These are phyloP conservation scores for Trichoderma koningii DNA, from an alignment of 2,329 filamentous ascomycete genomes.

Conservation along the genomic window DNA sequence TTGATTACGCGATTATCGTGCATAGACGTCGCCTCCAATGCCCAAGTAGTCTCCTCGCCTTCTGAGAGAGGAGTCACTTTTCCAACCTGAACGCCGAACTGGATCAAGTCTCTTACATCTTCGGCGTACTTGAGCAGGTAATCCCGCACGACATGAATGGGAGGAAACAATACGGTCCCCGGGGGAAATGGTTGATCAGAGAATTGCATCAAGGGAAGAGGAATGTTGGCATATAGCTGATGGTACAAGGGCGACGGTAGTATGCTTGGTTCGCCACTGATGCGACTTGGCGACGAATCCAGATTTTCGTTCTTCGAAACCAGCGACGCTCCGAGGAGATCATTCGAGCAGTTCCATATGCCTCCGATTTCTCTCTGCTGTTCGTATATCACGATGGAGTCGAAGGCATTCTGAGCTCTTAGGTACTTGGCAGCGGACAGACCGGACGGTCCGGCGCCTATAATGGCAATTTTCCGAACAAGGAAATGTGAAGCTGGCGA, in stretches of 20 bases:
- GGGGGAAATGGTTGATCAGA: conserved; percentile 67
- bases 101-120: conserved; percentile 66
- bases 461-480: conserved; percentile 68
- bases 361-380: conserved; percentile 77
- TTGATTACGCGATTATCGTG: conserved; percentile 43
- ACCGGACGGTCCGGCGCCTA: conserved; percentile 81
- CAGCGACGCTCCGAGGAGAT: conserved; percentile 51
- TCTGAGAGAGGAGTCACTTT: conserved; percentile 48
- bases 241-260: conserved; percentile 85
- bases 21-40: conserved; percentile 57
- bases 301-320: conserved; percentile 47
- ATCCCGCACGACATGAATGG: conserved; percentile 66
- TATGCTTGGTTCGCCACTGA: conserved; percentile 61
- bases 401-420: conserved; percentile 66
- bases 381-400: conserved; percentile 75
- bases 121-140: conserved; percentile 74
- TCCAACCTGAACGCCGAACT: conserved; percentile 69
- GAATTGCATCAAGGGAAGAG: conserved; percentile 77
- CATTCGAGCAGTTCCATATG: conserved; percentile 68
- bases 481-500: conserved; percentile 40
- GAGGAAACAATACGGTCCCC: conserved; percentile 71
- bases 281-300: conserved; percentile 67
- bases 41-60: conserved; percentile 57
- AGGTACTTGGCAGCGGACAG: conserved; percentile 81
- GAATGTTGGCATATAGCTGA: conserved; percentile 84